These are phyloP conservation scores for Microdochium trichocladiopsis DNA, from an alignment of 2,329 filamentous ascomycete genomes.

Conservation along the genomic window DNA sequence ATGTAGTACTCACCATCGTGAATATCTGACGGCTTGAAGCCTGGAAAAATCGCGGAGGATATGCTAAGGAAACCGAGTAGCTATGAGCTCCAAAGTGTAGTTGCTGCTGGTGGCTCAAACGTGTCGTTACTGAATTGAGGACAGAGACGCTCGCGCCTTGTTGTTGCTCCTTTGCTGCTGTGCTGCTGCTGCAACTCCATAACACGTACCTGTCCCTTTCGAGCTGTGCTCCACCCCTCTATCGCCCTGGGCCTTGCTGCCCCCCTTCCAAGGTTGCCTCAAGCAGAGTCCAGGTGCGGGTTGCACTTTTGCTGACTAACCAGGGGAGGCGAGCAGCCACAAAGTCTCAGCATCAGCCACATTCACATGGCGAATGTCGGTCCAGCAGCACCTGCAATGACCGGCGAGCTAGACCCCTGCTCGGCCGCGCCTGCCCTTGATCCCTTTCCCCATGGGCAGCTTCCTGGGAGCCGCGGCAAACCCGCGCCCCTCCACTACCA, in stretches of 20 bases:
- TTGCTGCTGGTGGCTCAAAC: conserved; percentile 3
- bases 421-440: background rate
- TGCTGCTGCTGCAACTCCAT: background rate
- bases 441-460: background rate
- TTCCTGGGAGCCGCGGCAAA: conserved; percentile 1
- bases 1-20: background rate
- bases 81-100: background rate
- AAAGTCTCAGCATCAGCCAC: background rate
- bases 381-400: no score
- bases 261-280: no score
- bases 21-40: background rate
- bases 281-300: no score
- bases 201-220: conserved; percentile 1
- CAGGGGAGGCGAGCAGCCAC: background rate
- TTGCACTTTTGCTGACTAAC: background rate
- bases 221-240: background rate
- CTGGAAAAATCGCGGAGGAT: background rate
- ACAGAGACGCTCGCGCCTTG: background rate
- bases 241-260: no score
- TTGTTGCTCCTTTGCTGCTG: background rate
- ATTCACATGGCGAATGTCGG: background rate
- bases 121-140: background rate
- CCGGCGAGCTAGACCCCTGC: background rate
- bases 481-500: background rate
- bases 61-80: background rate